phyloP scores from a whole-genome alignment of 805 yeast genomes.

The Lachancea lanzarotensis region DNA sequence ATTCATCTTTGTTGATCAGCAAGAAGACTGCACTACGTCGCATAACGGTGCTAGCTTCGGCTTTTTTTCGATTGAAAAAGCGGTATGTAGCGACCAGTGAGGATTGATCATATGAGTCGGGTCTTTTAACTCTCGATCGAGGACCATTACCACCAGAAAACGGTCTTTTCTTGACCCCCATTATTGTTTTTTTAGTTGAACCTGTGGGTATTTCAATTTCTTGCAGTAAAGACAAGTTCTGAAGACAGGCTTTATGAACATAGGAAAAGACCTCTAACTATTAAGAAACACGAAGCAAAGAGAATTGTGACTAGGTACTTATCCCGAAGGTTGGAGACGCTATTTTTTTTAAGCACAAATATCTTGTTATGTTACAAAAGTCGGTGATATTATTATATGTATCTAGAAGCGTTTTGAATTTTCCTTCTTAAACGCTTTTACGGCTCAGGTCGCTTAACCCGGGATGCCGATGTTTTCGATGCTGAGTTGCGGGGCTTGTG shows the following conservation, averaged over 20 bases:
- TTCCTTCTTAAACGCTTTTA: not conserved
- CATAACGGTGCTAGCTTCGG: not conserved
- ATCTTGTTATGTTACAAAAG: constrained; percentile 5
- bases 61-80: not conserved
- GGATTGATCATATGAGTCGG: not conserved
- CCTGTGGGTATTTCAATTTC: no score
- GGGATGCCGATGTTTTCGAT: not conserved
- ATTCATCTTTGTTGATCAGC: not conserved
- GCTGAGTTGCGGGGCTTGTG: not conserved
- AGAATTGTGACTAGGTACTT: not conserved
- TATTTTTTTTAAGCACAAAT: not conserved
- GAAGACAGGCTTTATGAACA: no score
- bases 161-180: constrained; percentile 16
- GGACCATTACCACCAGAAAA: constrained; percentile 7
- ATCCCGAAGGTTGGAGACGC: not conserved
- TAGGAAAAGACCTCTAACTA: not conserved
- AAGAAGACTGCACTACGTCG: not conserved
- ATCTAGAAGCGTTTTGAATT: not conserved
- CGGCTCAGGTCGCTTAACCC: not conserved
- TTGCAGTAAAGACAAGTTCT: no score
- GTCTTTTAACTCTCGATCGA: not conserved
- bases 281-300: not conserved
- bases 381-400: not conserved
- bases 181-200: not conserved
- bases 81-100: not conserved